Evolutionary conservation across 768 basidiomycete genomes (phyloP), one percentile per base, ranked within the genome.

Genomic region (Russula sp.): DNA sequence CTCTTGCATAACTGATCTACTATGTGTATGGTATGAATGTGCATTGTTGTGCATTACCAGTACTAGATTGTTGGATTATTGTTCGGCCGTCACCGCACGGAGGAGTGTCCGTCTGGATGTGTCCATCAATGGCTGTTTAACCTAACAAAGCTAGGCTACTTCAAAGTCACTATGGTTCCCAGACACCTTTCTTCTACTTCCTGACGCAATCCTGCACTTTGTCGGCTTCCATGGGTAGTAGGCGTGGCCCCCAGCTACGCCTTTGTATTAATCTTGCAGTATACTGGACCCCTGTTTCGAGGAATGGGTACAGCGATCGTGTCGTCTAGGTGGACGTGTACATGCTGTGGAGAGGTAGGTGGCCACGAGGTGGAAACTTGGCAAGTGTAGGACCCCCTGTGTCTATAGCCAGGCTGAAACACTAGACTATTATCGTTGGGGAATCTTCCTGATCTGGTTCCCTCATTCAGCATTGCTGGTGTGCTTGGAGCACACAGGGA

Each of bases 21-120:
- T 22, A 22, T n/a, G 52, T 5, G 18, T n/a, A 35, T 41, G 45
- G 29, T 45, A 38, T n/a, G 39, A 42, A 20, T 35, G 32, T 22
- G 36, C 25, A 41, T 32, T 22, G 14, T 39, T 34, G 6, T 47
- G 35, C 47, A 39, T 29, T 29, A 29, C 25, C 3, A 29, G 25
- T 29, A 29, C 25, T n/a, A n/a, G n/a, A n/a, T n/a, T n/a, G n/a
- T 29, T 29, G 3, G 36, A 38, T 22, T 47, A 49, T 29, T n/a
- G 34, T 34, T 47, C 18, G 35, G 47, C 42, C 11, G 18, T 49
- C 60, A 50, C 60, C 55, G 35, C 60, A 51, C 41, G 41, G 60
- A 22, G 18, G 34, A 22, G 46, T 42, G 39, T 22, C 35, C 20
- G 22, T 38, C 25, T 34, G 0, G 14, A 14, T 10, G 38, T 25